Evolutionary conservation across 257 asterid species (phyloP).

Genomic region (Perilla frutescens): DNA sequence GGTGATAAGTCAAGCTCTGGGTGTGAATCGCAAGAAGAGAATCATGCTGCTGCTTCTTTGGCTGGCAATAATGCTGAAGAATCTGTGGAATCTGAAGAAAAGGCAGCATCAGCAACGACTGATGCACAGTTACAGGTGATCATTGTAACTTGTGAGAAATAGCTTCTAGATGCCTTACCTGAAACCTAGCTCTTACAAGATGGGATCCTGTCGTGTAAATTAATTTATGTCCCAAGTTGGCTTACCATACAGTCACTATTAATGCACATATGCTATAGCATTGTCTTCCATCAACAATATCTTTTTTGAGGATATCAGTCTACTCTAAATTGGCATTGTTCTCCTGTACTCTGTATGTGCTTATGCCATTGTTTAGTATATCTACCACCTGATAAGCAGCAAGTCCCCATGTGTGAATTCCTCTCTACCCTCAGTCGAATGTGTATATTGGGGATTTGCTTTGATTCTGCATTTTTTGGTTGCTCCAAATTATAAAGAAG

Average conservation of each 20-base stretch:
- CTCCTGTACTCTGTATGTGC: too few species aligned
- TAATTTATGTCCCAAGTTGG: neutral
- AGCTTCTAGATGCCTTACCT: slow-evolving; percentile 25
- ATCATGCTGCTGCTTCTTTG: slow-evolving; percentile 50
- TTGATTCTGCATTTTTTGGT: neutral
- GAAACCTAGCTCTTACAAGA: slow-evolving; percentile 20
- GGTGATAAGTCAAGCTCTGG: slow-evolving; percentile 60
- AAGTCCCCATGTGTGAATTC: neutral
- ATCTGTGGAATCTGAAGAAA: slow-evolving; percentile 37
- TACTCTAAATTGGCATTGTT: neutral
- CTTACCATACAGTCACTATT: neutral
- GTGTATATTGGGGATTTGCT: neutral
- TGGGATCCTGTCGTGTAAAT: slow-evolving; percentile 20
- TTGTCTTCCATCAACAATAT: slow-evolving; percentile 4
- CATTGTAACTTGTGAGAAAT: slow-evolving; percentile 11
- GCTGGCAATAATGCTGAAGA: slow-evolving; percentile 45
- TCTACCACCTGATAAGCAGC: slow-evolving; percentile 11
- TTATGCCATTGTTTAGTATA: neutral
- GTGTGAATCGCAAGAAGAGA: slow-evolving; percentile 48
- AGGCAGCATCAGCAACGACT: slow-evolving; percentile 40
- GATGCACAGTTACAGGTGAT: slow-evolving; percentile 49
- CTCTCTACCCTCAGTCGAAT: neutral
- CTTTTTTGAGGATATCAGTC: slow-evolving; percentile 6
- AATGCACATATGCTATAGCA: neutral
- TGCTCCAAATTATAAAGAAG: neutral